A percentile compares a stretch with the other conserved stretches of the same genome.
These are phyloP conservation scores for Calonectria multiphialidica DNA, from an alignment of 2,329 filamentous ascomycete genomes.

Conservation along the genomic window DNA sequence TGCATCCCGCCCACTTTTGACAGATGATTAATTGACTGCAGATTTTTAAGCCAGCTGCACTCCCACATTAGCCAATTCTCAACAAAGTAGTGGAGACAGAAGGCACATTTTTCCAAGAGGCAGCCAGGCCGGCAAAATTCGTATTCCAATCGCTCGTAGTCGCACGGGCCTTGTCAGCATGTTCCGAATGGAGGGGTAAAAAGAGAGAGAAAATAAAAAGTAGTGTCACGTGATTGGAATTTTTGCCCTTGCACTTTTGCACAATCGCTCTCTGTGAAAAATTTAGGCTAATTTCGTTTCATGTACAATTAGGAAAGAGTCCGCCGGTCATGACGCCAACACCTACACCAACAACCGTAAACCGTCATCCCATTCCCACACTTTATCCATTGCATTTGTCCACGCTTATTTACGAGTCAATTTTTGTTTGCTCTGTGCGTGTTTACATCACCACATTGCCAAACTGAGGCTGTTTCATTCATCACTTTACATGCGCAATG, in stretches of 20 bases:
- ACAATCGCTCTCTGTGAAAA: background rate
- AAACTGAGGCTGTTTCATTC: background rate
- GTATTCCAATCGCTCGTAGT: background rate
- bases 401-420: too few species aligned
- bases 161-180: background rate
- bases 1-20: constrained; percentile 8
- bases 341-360: background rate
- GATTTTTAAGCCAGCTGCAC: constrained; percentile 6
- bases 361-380: background rate
- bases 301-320: background rate
- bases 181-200: too few species aligned
- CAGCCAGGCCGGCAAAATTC: background rate
- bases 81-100: background rate
- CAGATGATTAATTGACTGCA: constrained; percentile 24
- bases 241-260: background rate
- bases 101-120: background rate
- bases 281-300: background rate
- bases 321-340: background rate
- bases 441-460: background rate
- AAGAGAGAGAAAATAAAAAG: too few species aligned
- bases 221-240: background rate
- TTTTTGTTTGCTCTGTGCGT: background rate
- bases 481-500: background rate
- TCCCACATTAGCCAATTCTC: constrained; percentile 7
- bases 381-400: background rate